A percentile compares a stretch with the other conserved stretches of the same genome.
Conservation (phyloP, 495 filamentous ascomycete genomes). For the Hypoxylon rickii region DNA sequence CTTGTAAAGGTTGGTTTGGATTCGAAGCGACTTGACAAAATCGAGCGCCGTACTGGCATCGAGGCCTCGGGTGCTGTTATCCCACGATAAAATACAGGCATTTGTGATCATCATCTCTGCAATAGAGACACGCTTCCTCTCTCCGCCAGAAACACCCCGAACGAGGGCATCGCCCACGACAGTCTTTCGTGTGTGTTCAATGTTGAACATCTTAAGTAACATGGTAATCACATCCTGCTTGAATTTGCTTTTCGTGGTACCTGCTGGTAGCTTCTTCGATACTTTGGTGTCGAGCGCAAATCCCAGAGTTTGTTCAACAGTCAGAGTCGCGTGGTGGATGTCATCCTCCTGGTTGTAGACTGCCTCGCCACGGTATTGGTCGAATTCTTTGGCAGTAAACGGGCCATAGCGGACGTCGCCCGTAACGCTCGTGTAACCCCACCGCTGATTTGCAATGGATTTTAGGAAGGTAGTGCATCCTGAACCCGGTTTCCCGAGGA, state of each 20-base stretch:
- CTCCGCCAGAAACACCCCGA: constrained; percentile 84
- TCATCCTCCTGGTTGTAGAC: constrained; percentile 90
- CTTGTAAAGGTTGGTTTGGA: constrained; percentile 79
- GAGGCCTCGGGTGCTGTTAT: constrained; percentile 82
- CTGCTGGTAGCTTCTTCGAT: constrained; percentile 70
- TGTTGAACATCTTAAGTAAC: constrained; percentile 86
- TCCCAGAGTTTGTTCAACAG: constrained; percentile 79
- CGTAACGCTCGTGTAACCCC: constrained; percentile 74
- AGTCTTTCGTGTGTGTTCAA: constrained; percentile 79
- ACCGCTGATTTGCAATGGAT: constrained; percentile 78
- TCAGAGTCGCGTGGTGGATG: constrained; percentile 78
- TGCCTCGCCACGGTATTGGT: constrained; percentile 76
- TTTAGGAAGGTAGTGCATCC: constrained; percentile 91
- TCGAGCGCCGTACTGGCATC: constrained; percentile 84
- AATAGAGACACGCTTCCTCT: constrained; percentile 78
- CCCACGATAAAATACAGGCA: constrained; percentile 75
- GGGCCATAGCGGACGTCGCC: constrained; percentile 83
- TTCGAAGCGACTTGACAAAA: constrained; percentile 69
- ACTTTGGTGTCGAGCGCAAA: constrained; percentile 85
- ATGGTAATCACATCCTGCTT: constrained; percentile 70
- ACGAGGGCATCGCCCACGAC: constrained; percentile 81
- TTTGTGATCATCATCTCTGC: constrained; percentile 74
- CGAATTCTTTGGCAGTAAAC: constrained; percentile 60
- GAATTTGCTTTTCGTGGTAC: constrained; percentile 68
- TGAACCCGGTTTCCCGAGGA: constrained; percentile 82